Evolutionary conservation across 2,329 filamentous ascomycete genomes (phyloP), one percentile per base, ranked within the genome.

Genomic region (Zalaria obscura): DNA sequence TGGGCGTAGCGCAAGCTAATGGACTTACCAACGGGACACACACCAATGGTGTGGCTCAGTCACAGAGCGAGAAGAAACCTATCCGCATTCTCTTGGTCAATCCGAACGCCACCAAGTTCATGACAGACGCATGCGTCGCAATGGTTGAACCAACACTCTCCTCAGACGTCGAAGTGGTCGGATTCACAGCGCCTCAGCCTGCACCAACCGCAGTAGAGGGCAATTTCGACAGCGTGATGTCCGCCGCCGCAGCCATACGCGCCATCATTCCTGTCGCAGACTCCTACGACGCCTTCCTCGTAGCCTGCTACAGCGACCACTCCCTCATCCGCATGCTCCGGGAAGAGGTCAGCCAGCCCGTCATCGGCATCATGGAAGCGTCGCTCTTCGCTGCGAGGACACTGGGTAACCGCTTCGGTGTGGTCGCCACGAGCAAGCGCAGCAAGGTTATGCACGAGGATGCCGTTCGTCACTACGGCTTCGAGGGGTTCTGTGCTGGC

Each of bases 301-400:
- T 72, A 4, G 66, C 67, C 3, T 70, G 66, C 54, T 71, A 69
- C 53, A 65, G 60, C 40, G 61, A 66, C 31, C 67, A 72, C 44
- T 61, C 65, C 1, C 56, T 72, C 3, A 66, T 67, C 43, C 52
- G 55, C 18, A 65, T 67, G 51, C 54, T 71, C 28, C 57, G 66
- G 1, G 67, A 71, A 47, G 67, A 69, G 40, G 58, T 66, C 35
- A 44, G 52, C 3, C 54, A 66, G 38, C 68, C 68, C 0, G 55
- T 64, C 4, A 62, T 70, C 3, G 68, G 69, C 3, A 70, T 72
- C 43, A 70, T 72, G 66, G 68, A 72, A 50, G 66, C 68, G 1
- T 60, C 54, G 3, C 55, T 72, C 3, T 72, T 75, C 47, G 58
- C 66, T 4, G 64, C 68, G 4, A 53, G 67, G 5, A 72, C 69